Evolutionary conservation across 2,329 filamentous ascomycete species (phyloP).

Genomic region (Neofusicoccum sp.): DNA sequence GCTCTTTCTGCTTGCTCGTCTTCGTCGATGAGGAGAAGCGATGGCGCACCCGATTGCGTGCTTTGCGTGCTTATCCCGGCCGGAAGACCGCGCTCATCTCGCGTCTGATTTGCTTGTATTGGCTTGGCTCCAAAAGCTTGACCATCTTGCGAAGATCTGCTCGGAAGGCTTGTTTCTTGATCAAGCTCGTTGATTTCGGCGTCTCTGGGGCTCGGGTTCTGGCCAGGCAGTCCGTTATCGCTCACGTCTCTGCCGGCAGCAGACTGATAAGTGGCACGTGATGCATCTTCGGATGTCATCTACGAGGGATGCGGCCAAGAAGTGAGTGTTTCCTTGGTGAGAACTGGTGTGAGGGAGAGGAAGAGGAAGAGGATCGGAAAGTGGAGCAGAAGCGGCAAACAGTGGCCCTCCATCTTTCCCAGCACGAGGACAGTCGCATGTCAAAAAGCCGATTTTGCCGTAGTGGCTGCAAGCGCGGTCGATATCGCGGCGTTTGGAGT

Average conservation of each 20-base stretch:
- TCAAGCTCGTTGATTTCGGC: background rate
- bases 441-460: background rate
- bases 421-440: background rate
- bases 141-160: background rate
- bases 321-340: background rate
- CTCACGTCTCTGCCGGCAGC: background rate
- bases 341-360: background rate
- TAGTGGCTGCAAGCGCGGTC: background rate
- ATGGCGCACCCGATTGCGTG: background rate
- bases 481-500: background rate
- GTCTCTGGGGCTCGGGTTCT: background rate
- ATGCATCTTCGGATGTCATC: slow-evolving; percentile 3
- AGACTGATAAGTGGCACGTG: background rate
- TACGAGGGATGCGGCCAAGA: background rate
- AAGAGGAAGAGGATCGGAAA: background rate
- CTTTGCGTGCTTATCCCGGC: background rate
- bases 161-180: background rate
- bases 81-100: background rate
- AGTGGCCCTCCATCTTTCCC: background rate
- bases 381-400: background rate
- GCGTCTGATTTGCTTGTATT: background rate
- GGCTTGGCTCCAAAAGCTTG: background rate
- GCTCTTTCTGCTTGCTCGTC: slow-evolving; percentile 17
- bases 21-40: slow-evolving; percentile 2
- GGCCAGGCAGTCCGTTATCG: background rate